Base-by-base conservation (phyloP, 2,329 filamentous ascomycete genomes). In the Pyrenochaeta sp. region DNA sequence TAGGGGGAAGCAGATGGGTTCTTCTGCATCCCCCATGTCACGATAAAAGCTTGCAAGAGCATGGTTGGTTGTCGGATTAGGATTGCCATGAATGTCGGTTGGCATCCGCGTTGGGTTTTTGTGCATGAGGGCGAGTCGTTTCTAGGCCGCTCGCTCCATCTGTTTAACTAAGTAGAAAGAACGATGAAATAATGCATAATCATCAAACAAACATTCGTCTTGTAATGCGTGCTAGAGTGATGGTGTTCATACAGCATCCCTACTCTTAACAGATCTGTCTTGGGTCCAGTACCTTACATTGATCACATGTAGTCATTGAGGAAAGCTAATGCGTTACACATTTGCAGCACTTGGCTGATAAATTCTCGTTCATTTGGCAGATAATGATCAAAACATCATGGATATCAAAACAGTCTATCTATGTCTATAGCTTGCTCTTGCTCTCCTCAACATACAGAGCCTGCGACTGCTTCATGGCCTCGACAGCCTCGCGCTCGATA, bases 401-500 rank as follows among this genome's bases (percentile, higher is more conserved):
- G n/a, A n/a, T n/a, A n/a, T n/a, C n/a, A n/a, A n/a, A n/a, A n/a
- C n/a, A n/a, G n/a, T n/a, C n/a, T n/a, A n/a, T n/a, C n/a, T n/a
- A n/a, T n/a, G n/a, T n/a, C n/a, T n/a, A n/a, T n/a, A n/a, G n/a
- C n/a, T n/a, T n/a, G n/a, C n/a, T n/a, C n/a, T n/a, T n/a, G n/a
- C 57, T 56, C 2, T 63, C 58, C 8, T 53, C 53, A 5, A 63
- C 60, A 34, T n/a, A n/a, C n/a, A n/a, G n/a, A n/a, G 61, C 65
- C 36, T 67, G 65, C 4, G 69, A 63, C 51, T 71, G 61, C 44
- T 59, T 60, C 60, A 77, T 64, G 3, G 74, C 69, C 26, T 73
- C n/a, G n/a, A n/a, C n/a, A n/a, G 75, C 75, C 41, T 78, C 75
- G 14, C 56, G 60, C 59, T 79, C 77, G 45, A 79, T 78, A 13